Evolutionary conservation across 164 flowering plant genomes (phyloP), one percentile per base, ranked within the genome.

Genomic region (Aristolochia contorta): DNA sequence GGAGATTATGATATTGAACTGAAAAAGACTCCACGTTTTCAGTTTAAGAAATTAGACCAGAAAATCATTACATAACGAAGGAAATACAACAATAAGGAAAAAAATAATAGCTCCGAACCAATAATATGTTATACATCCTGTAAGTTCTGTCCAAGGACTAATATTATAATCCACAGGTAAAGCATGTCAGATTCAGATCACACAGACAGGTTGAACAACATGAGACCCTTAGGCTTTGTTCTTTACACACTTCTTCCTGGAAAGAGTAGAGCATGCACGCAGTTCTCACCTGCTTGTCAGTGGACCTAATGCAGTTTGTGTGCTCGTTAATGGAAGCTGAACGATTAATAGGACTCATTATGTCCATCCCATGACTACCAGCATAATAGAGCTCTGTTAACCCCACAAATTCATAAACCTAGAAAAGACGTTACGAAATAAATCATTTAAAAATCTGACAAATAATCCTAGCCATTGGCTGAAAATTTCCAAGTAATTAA

Each of bases 301-400:
- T 69, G 58, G 83, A 71, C 64, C 68, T 77, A 65, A 67, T 70
- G 75, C 69, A 72, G 59, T 73, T 60, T 24, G 72, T 68, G 65
- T 75, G 79, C 74, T 71, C 72, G 71, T 62, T 47, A 62, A 30
- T 59, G 33, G 80, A 60, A 19, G 20, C 50, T 2, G 69, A 27
- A 12, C 69, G 50, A 47, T 45, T 73, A 41, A 63, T 73, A 25
- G 98, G 94, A 30, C 86, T 73, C 78, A 80, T 77, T 54, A 93
- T 93, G 78, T 93, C 98, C 98, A 93, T 93, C 32, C 98, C 98
- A 78, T 93, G 98, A 73, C 98, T 93, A 64, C 98, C 98, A 20
- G 98, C 98, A 74, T 93, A 93, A 61, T 82, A 84, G 20, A 93
- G 90, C 68, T 86, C 97, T 9, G 79, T 79, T 70, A 93, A 71